A percentile compares a stretch with the other conserved stretches of the same genome.
Conservation (phyloP, 1,139 yeast genomes). For the Sugiyamaella xylanicola region DNA sequence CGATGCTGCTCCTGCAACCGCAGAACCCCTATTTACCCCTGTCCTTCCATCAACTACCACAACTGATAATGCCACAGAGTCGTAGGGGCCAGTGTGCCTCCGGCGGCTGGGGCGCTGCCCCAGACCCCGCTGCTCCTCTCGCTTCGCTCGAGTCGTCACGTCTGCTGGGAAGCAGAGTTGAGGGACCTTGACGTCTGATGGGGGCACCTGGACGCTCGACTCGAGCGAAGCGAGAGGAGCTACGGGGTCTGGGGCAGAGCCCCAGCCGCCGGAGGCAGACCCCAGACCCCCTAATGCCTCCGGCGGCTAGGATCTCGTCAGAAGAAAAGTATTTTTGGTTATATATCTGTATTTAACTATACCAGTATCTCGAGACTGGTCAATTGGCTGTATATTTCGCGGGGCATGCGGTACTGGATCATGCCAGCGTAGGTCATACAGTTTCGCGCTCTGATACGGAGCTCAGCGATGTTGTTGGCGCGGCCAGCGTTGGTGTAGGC, state of each 20-base stretch:
- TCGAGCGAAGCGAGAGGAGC: constrained; percentile 2
- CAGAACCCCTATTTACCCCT: no score
- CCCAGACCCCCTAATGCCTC: no score
- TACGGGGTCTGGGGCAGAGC: constrained; percentile 2
- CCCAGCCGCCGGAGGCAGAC: background rate
- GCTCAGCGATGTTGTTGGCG: constrained; percentile 56
- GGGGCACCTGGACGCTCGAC: background rate
- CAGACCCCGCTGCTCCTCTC: background rate
- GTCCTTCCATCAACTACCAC: no score
- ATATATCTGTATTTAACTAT: constrained; percentile 4
- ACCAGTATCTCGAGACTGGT: constrained; percentile 58
- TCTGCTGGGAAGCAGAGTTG: background rate
- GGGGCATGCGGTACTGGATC: constrained; percentile 93
- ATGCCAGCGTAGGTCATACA: constrained; percentile 95
- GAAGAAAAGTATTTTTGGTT: background rate
- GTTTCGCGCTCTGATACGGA: constrained; percentile 73
- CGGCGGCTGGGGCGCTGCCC: no score
- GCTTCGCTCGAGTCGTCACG: background rate
- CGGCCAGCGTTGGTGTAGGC: constrained; percentile 55
- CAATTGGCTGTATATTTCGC: constrained; percentile 78
- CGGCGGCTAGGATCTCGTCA: no score
- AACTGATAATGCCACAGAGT: no score
- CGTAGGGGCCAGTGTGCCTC: no score
- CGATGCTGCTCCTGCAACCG: no score
- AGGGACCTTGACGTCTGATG: background rate